These are phyloP conservation scores for Casaregolazyma lundiana DNA, from an alignment of 1,139 yeast species.

Conservation along the genomic window DNA sequence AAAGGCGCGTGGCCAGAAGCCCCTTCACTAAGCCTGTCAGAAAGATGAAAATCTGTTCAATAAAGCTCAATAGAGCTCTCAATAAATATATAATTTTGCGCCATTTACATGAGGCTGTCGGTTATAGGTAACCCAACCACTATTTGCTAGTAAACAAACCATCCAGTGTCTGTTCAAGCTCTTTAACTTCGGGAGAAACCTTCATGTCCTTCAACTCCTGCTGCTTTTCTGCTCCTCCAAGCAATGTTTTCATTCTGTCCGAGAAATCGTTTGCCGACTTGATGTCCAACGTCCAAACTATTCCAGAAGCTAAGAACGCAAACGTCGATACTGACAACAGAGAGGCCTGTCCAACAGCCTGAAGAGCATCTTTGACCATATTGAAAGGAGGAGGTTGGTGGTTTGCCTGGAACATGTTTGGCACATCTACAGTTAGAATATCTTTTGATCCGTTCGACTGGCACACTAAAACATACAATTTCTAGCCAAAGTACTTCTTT, in stretches of 20 bases:
- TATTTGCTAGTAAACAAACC: constrained; percentile 18
- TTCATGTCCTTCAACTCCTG: constrained; percentile 50
- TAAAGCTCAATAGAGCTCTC: background rate
- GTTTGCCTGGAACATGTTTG: constrained; percentile 78
- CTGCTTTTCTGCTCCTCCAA: constrained; percentile 55
- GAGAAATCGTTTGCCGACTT: constrained; percentile 68
- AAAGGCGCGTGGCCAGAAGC: no score
- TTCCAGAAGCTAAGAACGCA: constrained; percentile 68
- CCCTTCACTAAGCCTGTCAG: no score
- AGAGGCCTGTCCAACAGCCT: constrained; percentile 81
- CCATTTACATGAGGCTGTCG: background rate
- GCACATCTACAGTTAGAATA: constrained; percentile 42
- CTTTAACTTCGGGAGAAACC: constrained; percentile 61
- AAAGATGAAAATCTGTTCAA: background rate
- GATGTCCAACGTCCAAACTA: constrained; percentile 76
- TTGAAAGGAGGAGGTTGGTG: constrained; percentile 81
- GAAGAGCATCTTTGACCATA: constrained; percentile 77
- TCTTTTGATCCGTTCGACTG: background rate
- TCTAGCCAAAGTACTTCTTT: constrained; percentile 66
- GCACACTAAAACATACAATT: constrained; percentile 5
- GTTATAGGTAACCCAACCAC: background rate
- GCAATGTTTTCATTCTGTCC: constrained; percentile 53
- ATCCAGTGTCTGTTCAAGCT: constrained; percentile 46
- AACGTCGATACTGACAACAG: constrained; percentile 67
- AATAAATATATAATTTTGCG: background rate